Evolutionary conservation across 2,329 filamentous ascomycete species (phyloP).

Genomic region (Pseudonectria foliicola): DNA sequence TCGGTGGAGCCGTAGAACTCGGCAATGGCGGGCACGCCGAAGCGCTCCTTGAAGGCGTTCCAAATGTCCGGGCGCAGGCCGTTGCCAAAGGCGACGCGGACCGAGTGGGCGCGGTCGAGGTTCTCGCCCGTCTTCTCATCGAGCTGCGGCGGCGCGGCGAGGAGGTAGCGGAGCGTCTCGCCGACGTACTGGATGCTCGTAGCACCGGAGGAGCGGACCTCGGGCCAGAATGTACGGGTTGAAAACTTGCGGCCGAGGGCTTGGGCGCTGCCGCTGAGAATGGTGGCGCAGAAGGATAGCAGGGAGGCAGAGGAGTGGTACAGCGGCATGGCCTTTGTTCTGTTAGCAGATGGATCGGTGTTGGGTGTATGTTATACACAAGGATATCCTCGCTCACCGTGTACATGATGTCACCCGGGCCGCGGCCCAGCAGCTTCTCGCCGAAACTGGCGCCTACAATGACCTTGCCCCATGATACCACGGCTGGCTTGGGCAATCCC

Average conservation of each 20-base stretch:
- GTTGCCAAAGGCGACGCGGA: constrained; percentile 77
- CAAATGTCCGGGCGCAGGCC: constrained; percentile 81
- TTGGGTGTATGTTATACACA: neutral
- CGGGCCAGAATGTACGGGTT: constrained; percentile 67
- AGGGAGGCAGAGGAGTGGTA: constrained; percentile 77
- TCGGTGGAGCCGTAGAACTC: constrained; percentile 82
- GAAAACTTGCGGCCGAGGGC: constrained; percentile 74
- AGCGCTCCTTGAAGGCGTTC: constrained; percentile 75
- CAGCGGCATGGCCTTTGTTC: constrained; percentile 67
- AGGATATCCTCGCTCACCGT: constrained; percentile 42
- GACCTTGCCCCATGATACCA: constrained; percentile 66
- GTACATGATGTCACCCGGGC: constrained; percentile 61
- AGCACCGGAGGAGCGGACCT: constrained; percentile 62
- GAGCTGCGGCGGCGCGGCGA: constrained; percentile 56
- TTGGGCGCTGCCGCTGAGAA: constrained; percentile 57
- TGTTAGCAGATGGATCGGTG: neutral
- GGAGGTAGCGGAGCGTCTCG: constrained; percentile 76
- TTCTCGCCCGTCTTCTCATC: constrained; percentile 59
- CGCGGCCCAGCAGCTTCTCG: constrained; percentile 47
- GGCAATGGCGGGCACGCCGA: constrained; percentile 63
- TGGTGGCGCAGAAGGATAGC: constrained; percentile 57
- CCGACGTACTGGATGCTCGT: constrained; percentile 83
- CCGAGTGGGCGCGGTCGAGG: constrained; percentile 64
- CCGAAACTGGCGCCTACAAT: constrained; percentile 36
- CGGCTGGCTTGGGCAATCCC: constrained; percentile 72